Evolutionary conservation across 2,329 filamentous ascomycete genomes (phyloP), one percentile per base, ranked within the genome.

Genomic region (Triangularia setosa): DNA sequence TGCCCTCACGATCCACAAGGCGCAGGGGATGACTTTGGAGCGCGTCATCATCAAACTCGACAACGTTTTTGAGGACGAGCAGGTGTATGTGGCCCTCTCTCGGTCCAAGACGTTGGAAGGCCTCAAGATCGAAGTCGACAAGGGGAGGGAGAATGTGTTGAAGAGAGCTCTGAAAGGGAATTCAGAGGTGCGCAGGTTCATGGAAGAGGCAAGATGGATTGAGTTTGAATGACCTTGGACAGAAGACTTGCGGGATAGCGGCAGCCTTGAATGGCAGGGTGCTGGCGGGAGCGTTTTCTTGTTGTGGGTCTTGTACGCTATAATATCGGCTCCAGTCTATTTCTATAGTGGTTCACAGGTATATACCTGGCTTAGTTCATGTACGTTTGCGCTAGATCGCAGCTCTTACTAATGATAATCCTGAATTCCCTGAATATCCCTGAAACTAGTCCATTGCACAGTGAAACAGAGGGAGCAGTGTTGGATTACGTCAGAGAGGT

Each of bases 1-100:
- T 83, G 87, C 87, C 0, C 81, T 88, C 69, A 89, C 82, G 0
- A 82, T 88, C 1, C 87, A 90, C 72, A 88, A 87, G 72, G 80
- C 80, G 3, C 84, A 89, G 74, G 85, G 86, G 2, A 83, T 88
- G 78, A 88, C 86, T 1, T 75, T 90, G 3, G 81, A 88, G 21
- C 79, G 79, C 3, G 85, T 86, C 1, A 78, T 82, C 1, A 84
- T 89, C 1, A 75, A 89, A 69, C 71, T 89, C 4, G 71, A 72
- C 0, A 72, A 73, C 4, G 79, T 79, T 0, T 89, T 88, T 68
- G 83, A 84, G 64, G 76, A 80, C 27, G 85, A 85, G 0, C 86
- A 88, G 73, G 81, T 82, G 0, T 89, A 90, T 63, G 87, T 89
- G 7, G 85, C 85, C n/a, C 76, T 88, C 16, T 85, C 83, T 21